Conservation (phyloP, 495 filamentous ascomycete genomes). For the Daldinia bambusicola region DNA sequence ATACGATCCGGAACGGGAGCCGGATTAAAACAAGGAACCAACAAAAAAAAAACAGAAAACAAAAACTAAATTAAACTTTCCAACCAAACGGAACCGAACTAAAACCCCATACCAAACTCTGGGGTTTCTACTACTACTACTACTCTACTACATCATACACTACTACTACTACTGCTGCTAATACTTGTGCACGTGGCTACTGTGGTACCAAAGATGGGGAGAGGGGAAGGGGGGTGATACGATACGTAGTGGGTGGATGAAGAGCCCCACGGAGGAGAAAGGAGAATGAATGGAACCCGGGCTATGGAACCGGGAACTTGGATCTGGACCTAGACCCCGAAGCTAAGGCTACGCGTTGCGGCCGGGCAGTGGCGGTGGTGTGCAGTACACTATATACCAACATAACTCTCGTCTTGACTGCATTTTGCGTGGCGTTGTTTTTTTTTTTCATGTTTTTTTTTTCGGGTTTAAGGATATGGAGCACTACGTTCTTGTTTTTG, state of each 20-base stretch:
- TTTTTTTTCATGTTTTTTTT: too few species aligned
- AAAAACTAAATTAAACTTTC: too few species aligned
- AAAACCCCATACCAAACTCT: not conserved
- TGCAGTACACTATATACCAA: not conserved
- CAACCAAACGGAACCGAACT: too few species aligned
- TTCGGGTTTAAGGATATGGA: not conserved
- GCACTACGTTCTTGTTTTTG: not conserved
- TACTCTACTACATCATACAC: too few species aligned
- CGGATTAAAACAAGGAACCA: not conserved
- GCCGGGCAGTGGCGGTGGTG: constrained; percentile 15
- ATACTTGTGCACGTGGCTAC: constrained; percentile 4
- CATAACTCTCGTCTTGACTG: constrained; percentile 9
- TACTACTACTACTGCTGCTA: not conserved
- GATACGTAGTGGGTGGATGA: too few species aligned
- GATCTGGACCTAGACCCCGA: not conserved
- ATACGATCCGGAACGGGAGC: not conserved
- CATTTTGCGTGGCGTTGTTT: constrained; percentile 34
- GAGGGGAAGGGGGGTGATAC: not conserved
- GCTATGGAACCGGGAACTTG: too few species aligned
- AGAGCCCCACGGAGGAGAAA: not conserved
- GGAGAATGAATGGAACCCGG: too few species aligned
- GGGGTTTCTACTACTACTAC: not conserved
- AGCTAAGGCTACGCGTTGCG: not conserved
- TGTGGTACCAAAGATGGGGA: constrained; percentile 10
- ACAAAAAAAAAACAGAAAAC: not conserved